These are phyloP conservation scores for Sicyos baderoa DNA, from an alignment of 306 rosid species.

Conservation along the genomic window DNA sequence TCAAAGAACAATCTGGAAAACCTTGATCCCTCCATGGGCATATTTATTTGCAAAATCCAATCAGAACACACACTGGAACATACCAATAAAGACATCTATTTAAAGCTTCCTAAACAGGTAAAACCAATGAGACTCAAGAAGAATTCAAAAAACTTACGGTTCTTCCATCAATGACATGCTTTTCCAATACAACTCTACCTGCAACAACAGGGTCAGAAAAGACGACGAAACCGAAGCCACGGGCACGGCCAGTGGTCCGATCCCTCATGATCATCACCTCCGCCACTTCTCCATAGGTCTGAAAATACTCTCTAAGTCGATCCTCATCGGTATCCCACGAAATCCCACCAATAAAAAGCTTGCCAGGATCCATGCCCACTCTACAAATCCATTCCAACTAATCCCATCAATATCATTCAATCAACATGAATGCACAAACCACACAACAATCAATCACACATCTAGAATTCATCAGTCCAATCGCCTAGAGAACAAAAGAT, in stretches of 20 bases:
- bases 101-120: not conserved
- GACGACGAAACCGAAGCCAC: slow-evolving; percentile 90
- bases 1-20: not conserved
- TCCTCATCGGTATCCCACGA: slow-evolving; percentile 98
- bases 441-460: slow-evolving; percentile 4
- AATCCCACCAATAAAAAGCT: slow-evolving; percentile 80
- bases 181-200: slow-evolving; percentile 64
- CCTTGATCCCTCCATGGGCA: not conserved
- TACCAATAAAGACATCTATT: not conserved
- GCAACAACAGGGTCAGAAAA: slow-evolving; percentile 79
- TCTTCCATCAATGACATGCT: slow-evolving; percentile 89
- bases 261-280: slow-evolving; percentile 98
- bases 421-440: not conserved
- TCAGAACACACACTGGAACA: not conserved
- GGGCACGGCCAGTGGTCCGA: slow-evolving; percentile 95
- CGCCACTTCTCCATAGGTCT: slow-evolving; percentile 71
- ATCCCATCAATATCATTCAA: slow-evolving; percentile 5
- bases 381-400: slow-evolving; percentile 20
- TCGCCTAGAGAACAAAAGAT: slow-evolving; percentile 2
- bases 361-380: slow-evolving; percentile 23
- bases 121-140: not conserved
- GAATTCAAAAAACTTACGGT: slow-evolving; percentile 48
- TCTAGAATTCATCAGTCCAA: not conserved
- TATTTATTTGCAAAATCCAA: not conserved
- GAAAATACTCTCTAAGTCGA: slow-evolving; percentile 84